Base-by-base conservation (phyloP, 75 land plant genomes). In the Azolla pinnata region DNA sequence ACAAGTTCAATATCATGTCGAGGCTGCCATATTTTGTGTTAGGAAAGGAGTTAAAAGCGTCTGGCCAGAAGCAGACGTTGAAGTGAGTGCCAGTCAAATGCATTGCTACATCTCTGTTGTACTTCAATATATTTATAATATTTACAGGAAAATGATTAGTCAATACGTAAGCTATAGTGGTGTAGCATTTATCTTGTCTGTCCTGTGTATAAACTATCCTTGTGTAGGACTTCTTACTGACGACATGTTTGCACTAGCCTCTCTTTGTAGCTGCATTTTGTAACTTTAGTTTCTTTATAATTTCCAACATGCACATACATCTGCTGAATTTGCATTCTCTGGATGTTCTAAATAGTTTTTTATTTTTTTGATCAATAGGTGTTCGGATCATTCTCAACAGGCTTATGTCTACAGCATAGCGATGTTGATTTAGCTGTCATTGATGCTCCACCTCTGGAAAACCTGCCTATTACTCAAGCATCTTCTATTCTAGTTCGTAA, bases 361-460 rank as follows among this genome's bases (percentile, higher is more conserved):
- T 20, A 47, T 7, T 20, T 54, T 69, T 45, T 1, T 23, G 18
- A 2, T 27, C 29, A 52, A 24, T 62, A 76, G 79, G 76, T 76
- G 10, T 76, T 62, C 44, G 76, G 79, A 5, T 76, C 76, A 0
- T 73, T 73, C 34, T 77, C 76, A 47, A 76, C 76, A 10, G 79
- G 79, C 9, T 54, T 76, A 38, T 76, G 79, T 56, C 62, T 76
- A 9, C 50, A 52, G 29, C 77, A 76, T 51, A 76, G 79, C 54
- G 79, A 76, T 47, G 69, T 76, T 20, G 79, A 76, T 24, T 34
- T 76, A 44, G 79, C 67, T 0, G 79, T 76, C 4, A 61, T 76
- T 30, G 77, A 72, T 67, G 70, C 60, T n/a, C 42, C 70, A 4
- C 38, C 63, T 21, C 55, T 58, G 9, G 29, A 52, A 27, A 26